phyloP scores from a whole-genome alignment of 2,329 filamentous ascomycete species.

The Fusarium newnesense region DNA sequence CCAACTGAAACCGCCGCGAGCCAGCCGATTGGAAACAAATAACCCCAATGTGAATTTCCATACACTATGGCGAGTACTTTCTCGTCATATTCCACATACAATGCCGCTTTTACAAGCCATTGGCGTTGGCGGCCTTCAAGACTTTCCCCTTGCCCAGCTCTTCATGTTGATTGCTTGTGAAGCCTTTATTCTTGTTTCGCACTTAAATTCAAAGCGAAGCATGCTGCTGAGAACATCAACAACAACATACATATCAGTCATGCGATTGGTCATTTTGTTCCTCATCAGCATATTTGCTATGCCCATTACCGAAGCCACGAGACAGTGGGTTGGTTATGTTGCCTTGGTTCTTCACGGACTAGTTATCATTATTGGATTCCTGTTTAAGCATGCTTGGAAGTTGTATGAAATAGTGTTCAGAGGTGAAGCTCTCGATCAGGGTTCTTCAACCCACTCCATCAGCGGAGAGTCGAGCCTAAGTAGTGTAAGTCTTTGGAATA shows the following conservation, averaged over 20 bases:
- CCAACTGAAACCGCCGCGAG: not conserved
- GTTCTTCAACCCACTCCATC: fast-evolving
- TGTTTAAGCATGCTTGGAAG: not conserved
- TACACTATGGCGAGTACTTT: not conserved
- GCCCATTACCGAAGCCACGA: not conserved
- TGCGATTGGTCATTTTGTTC: not conserved
- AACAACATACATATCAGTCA: fast-evolving
- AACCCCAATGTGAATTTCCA: not conserved
- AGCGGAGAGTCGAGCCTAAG: no score
- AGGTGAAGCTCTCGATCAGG: not conserved
- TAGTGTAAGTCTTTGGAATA: no score
- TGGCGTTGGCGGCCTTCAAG: not conserved
- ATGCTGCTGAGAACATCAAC: not conserved
- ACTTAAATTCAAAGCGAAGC: not conserved
- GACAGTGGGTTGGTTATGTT: not conserved
- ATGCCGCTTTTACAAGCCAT: not conserved
- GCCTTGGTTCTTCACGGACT: not conserved
- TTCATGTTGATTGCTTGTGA: not conserved
- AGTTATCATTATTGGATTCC: not conserved
- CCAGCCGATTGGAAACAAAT: fast-evolving
- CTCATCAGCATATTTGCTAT: not conserved
- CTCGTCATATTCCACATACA: not conserved
- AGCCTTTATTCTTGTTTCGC: not conserved
- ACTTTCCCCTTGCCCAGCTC: not conserved
- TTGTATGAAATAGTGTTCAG: not conserved